Percentiles rank a stretch among this genome's conserved stretches.
phyloP scores from a whole-genome alignment of 23 red algal species.

The Pyropia yezoensis region DNA sequence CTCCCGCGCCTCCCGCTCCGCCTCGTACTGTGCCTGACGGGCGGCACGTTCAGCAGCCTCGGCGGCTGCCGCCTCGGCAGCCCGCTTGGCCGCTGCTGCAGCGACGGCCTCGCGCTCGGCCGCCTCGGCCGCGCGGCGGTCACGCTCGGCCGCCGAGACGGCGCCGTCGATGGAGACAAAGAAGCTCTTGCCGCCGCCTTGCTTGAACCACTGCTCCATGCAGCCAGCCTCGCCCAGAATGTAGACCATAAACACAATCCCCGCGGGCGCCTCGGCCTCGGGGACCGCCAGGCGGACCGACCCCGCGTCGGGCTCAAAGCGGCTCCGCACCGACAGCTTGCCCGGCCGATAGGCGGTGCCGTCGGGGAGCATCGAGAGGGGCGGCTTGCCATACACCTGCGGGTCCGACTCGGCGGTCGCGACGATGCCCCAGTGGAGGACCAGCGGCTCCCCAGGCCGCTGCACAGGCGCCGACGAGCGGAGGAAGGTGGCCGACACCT shows the following conservation, averaged over 20 bases:
- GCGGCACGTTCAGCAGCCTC: too few relatives aligned
- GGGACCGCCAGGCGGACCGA: conserved; percentile 15
- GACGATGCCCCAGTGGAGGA: conserved; percentile 67
- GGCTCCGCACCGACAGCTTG: conserved; percentile 41
- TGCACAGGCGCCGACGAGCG: conserved; percentile 34
- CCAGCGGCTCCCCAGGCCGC: conserved; percentile 34
- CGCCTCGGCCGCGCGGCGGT: conserved; percentile 22
- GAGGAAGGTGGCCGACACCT: conserved; percentile 12
- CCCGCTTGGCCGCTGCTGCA: not conserved
- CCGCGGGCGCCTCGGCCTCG: conserved; percentile 45
- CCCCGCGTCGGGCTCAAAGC: conserved; percentile 19
- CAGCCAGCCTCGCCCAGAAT: conserved; percentile 29
- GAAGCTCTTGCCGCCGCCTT: conserved; percentile 43
- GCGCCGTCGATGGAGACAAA: conserved; percentile 27
- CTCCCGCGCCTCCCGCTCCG: conserved; percentile 34
- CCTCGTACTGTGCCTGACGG: not conserved
- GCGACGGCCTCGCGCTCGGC: conserved; percentile 33
- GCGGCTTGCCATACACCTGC: conserved; percentile 41
- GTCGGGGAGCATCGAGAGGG: conserved; percentile 26
- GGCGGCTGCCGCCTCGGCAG: not conserved
- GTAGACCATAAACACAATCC: conserved; percentile 71
- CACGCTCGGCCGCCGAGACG: conserved; percentile 17
- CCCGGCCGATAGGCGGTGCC: conserved; percentile 23
- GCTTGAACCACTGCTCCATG: conserved; percentile 62
- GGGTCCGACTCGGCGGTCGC: conserved; percentile 25